These are phyloP conservation scores for Gentiana straminea DNA, from an alignment of 257 asterid genomes.

Conservation along the genomic window DNA sequence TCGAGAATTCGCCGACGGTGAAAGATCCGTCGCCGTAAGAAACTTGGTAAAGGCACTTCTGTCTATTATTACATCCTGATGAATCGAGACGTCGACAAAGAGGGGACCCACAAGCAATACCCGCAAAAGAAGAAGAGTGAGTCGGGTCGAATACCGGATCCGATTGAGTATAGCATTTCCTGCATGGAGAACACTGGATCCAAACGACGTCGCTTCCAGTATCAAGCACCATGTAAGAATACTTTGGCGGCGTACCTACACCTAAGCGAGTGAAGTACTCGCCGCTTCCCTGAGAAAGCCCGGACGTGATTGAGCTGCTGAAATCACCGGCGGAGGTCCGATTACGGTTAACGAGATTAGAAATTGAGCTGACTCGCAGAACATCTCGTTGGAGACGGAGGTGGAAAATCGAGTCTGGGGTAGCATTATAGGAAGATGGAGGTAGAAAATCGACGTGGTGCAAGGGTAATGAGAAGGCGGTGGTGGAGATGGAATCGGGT, in stretches of 20 bases:
- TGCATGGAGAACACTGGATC: conserved; percentile 87
- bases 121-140: conserved; percentile 34
- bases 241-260: conserved; percentile 60
- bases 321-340: conserved; percentile 29
- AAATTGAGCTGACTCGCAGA: conserved; percentile 27
- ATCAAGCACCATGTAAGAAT: conserved; percentile 68
- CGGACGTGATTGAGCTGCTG: conserved; percentile 63
- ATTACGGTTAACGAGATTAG: conserved; percentile 13
- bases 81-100: conserved; percentile 62
- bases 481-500: conserved; percentile 9
- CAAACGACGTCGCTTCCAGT: conserved; percentile 90
- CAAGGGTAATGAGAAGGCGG: conserved; percentile 31
- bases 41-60: conserved; percentile 66
- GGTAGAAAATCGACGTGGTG: conserved; percentile 60
- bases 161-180: conserved; percentile 61
- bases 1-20: conserved; percentile 62
- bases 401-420: conserved; percentile 51
- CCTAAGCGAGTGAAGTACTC: conserved; percentile 98
- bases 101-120: conserved; percentile 48
- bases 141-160: conserved; percentile 76
- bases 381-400: conserved; percentile 73
- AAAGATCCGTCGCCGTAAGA: conserved; percentile 87
- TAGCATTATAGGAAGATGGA: conserved; percentile 21
- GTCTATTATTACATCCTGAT: conserved; percentile 47
- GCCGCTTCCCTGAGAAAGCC: conserved; percentile 76